A percentile compares a stretch with the other conserved stretches of the same genome.
Evolutionary conservation across 1,284 basidiomycete genomes (phyloP).

Genomic region (Papiliotrema fonsecae): DNA sequence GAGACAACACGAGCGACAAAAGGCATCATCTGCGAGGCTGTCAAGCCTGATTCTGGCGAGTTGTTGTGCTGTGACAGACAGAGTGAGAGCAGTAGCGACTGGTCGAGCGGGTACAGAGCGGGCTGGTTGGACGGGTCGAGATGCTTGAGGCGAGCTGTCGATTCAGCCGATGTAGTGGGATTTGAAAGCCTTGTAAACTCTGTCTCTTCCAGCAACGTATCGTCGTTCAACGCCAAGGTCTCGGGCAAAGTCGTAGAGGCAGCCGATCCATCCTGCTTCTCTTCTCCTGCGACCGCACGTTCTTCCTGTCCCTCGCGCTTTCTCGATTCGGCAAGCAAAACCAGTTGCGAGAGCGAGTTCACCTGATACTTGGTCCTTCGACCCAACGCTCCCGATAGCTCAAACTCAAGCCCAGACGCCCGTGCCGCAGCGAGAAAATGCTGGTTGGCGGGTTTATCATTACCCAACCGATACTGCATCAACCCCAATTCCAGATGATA

Average conservation of each 20-base stretch:
- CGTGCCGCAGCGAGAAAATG: slow-evolving; percentile 74
- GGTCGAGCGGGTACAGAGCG: slow-evolving; percentile 80
- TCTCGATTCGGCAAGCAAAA: slow-evolving; percentile 85
- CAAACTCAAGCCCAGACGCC: slow-evolving; percentile 75
- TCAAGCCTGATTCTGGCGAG: slow-evolving; percentile 78
- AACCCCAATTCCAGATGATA: slow-evolving; percentile 77
- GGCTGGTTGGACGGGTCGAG: slow-evolving; percentile 82
- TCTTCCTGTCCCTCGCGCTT: slow-evolving; percentile 48
- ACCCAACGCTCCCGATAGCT: slow-evolving; percentile 88
- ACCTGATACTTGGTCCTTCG: slow-evolving; percentile 93
- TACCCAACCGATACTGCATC: slow-evolving; percentile 62
- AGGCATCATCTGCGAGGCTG: slow-evolving; percentile 80
- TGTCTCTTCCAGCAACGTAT: slow-evolving; percentile 91
- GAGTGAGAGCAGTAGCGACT: slow-evolving; percentile 80
- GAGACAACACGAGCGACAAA: slow-evolving; percentile 80
- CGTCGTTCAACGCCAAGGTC: slow-evolving; percentile 83
- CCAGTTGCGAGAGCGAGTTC: slow-evolving; percentile 78
- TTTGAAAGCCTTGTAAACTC: slow-evolving; percentile 61
- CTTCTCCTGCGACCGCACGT: slow-evolving; percentile 12
- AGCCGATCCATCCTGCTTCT: slow-evolving; percentile 3
- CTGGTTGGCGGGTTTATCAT: slow-evolving; percentile 74
- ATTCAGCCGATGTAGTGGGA: slow-evolving; percentile 40
- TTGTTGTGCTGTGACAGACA: slow-evolving; percentile 86
- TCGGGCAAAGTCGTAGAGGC: slow-evolving; percentile 56
- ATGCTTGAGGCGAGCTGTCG: slow-evolving; percentile 52